A percentile compares a stretch with the other conserved stretches of the same genome.
phyloP scores from a whole-genome alignment of 768 basidiomycete species.

The Hygrophoropsis aurantiaca region DNA sequence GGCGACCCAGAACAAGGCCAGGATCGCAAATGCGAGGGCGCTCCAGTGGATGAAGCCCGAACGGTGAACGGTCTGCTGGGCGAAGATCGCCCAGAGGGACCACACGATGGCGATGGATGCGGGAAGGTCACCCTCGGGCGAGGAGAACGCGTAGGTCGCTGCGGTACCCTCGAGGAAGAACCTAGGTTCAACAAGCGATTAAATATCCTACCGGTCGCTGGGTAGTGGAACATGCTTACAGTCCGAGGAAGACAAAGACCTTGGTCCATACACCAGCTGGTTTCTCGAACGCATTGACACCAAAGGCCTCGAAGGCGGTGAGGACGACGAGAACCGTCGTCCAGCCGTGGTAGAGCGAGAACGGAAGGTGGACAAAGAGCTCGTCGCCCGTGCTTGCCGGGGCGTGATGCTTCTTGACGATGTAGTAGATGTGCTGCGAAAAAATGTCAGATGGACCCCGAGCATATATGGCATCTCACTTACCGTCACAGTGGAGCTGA shows the following conservation, averaged over 20 bases:
- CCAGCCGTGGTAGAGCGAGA: conserved; percentile 95
- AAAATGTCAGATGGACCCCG: conserved; percentile 43
- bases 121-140: conserved; percentile 87
- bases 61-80: conserved; percentile 51
- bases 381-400: conserved; percentile 71
- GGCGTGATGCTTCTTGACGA: conserved; percentile 84
- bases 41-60: conserved; percentile 88
- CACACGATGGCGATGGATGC: conserved; percentile 90
- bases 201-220: neutral
- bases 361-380: conserved; percentile 91
- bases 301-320: conserved; percentile 87
- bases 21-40: conserved; percentile 79
- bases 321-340: conserved; percentile 81
- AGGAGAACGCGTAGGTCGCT: conserved; percentile 92
- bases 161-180: conserved; percentile 93
- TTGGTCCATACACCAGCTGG: conserved; percentile 87
- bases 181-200: conserved; percentile 32
- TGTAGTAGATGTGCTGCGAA: conserved; percentile 83
- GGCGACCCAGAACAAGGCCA: conserved; percentile 81
- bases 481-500: conserved; percentile 68
- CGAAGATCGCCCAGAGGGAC: conserved; percentile 93
- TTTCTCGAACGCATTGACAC: conserved; percentile 65
- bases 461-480: conserved; percentile 10
- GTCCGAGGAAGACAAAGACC: conserved; percentile 89
- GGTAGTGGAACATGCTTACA: conserved; percentile 47